A percentile compares a stretch with the other conserved stretches of the same genome.
phyloP scores from a whole-genome alignment of 306 rosid genomes.

The Rosa rugosa region DNA sequence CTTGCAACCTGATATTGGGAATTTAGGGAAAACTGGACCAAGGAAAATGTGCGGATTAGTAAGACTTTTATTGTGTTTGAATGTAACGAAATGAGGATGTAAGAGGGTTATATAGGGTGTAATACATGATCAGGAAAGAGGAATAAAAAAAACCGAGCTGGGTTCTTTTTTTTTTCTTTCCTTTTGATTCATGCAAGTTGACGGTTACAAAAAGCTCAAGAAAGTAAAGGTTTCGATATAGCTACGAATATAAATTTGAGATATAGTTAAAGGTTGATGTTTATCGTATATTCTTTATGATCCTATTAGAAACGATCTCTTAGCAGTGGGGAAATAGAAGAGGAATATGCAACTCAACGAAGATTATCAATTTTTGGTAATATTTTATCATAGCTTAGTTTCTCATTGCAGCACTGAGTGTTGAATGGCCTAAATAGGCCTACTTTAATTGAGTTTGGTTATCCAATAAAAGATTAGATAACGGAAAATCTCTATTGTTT shows the following conservation, averaged over 20 bases:
- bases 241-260: background rate
- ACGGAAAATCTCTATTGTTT: background rate
- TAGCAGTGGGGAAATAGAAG: too few species aligned
- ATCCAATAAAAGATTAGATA: background rate
- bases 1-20: background rate
- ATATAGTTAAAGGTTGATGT: background rate
- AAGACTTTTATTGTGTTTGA: background rate
- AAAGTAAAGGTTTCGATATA: background rate
- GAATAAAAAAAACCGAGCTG: background rate
- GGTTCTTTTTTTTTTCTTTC: background rate
- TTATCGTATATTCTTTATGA: background rate
- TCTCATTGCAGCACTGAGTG: background rate
- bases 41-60: background rate
- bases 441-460: background rate
- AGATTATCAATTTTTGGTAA: background rate
- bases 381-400: background rate
- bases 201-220: background rate
- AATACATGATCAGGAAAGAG: background rate
- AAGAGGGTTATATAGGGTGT: background rate
- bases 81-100: background rate
- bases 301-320: too few species aligned
- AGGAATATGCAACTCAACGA: too few species aligned
- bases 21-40: background rate
- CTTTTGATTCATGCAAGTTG: background rate
- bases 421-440: background rate